Conservation (phyloP, 495 filamentous ascomycete genomes). For the Xanthoparmelia taractica region DNA sequence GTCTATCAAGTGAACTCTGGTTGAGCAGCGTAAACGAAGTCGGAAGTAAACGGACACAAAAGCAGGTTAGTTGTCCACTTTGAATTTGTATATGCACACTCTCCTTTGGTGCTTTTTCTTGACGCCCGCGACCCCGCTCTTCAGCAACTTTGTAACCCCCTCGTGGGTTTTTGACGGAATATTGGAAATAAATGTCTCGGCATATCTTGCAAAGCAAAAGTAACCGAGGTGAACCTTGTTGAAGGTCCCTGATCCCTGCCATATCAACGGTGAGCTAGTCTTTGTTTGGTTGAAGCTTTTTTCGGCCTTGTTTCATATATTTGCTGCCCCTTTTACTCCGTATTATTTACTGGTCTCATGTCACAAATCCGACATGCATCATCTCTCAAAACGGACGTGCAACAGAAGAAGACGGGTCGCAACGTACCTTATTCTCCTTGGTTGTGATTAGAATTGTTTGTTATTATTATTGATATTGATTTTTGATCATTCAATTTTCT, state of each 20-base stretch:
- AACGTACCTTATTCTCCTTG: not conserved
- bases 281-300: not conserved
- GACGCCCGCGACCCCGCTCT: constrained; percentile 4
- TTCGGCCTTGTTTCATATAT: not conserved
- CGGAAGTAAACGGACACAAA: not conserved
- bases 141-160: not conserved
- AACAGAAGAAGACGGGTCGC: constrained; percentile 1
- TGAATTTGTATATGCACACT: not conserved
- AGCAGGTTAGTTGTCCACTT: not conserved
- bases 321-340: not conserved
- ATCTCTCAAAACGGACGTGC: not conserved
- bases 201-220: not conserved
- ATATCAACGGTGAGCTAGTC: not conserved
- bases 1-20: constrained; percentile 3
- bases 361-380: not conserved
- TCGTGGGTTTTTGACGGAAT: not conserved
- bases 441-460: no score
- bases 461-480: no score
- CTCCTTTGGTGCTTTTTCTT: not conserved
- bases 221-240: constrained; percentile 3
- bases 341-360: not conserved
- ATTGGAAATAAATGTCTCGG: not conserved
- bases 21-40: not conserved
- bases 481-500: no score
- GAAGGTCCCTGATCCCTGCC: not conserved